Base-by-base conservation (phyloP, 2,329 filamentous ascomycete species). In the Aspergillus alliaceus region DNA sequence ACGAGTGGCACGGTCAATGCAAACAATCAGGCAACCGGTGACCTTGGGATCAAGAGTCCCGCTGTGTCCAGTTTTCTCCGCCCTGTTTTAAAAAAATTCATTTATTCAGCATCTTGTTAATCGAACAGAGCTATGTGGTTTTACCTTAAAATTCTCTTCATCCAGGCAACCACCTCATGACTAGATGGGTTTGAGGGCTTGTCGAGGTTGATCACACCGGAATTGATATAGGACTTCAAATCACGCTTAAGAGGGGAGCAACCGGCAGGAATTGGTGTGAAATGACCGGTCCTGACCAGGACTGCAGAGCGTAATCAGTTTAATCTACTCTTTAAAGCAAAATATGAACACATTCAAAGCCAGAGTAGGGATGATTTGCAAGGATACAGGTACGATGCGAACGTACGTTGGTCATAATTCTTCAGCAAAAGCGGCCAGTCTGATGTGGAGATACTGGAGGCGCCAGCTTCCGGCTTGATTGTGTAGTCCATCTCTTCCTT, bases 81-180 rank as follows among this genome's bases (percentile, higher is more conserved):
- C 88, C 72, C 90, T 91, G 53, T 55, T n/a, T 12, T 20, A 44
- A 18, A 59, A 63, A 48, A 60, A 56, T 55, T 32, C 32, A 48
- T 47, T 27, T 31, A 22, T 32, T 70, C 48, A 71, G 68, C 29
- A 63, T 57, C 32, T 18, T n/a, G 20, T 37, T 12, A 9, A n/a
- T 15, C 14, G 6, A 11, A 22, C 2, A 6, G 32, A 22, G 8
- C 20, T 12, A 31, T 27, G 31, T 29, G 37, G 49, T 51, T 56
- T 79, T 86, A 92, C 89, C 90, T 88, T 56, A 99, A 84, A 71
- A 98, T 98, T 69, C 93, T 89, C 88, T 99, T 99, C 69, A 98
- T 90, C 95, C 95, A 99, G 66, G 95, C 93, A 72, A 99, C 95
- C 65, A 99, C 95, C 83, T 99, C 95, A 84, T 99, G 95, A 72